Conservation (phyloP, 2,329 filamentous ascomycete genomes). For the Diatrype stigma region DNA sequence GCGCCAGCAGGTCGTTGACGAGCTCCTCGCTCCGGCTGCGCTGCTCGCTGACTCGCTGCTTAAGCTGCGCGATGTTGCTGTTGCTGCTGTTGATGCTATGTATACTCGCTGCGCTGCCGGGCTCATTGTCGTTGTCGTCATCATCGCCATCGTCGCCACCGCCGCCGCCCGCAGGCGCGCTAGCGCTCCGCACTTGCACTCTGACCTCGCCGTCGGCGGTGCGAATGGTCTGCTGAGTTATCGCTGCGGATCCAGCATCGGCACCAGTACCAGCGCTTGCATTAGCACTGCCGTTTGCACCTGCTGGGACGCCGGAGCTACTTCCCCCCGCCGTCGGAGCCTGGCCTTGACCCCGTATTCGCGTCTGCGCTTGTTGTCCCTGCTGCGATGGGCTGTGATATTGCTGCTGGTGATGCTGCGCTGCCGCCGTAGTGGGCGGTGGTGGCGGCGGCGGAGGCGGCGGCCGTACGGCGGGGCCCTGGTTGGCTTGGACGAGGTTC, state of each 20-base stretch:
- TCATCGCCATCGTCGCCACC: constrained; percentile 3
- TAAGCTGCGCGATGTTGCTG: neutral
- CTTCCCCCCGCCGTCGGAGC: constrained; percentile 24
- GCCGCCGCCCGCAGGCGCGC: constrained; percentile 19
- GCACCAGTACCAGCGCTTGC: too few species aligned
- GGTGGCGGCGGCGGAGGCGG: constrained; percentile 33
- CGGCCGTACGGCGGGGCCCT: constrained; percentile 10
- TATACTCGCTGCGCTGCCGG: neutral
- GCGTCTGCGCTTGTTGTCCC: constrained; percentile 7
- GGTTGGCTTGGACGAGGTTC: constrained; percentile 46
- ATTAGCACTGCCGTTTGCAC: too few species aligned
- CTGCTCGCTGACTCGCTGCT: neutral
- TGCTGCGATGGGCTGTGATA: too few species aligned
- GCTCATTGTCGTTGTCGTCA: neutral
- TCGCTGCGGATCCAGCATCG: too few species aligned
- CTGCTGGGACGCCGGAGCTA: constrained; percentile 8
- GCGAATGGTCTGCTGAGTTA: constrained; percentile 46
- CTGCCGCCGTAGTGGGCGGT: too few species aligned
- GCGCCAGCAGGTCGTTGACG: constrained; percentile 27
- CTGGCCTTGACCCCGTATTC: constrained; percentile 24
- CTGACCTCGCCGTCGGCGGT: constrained; percentile 55
- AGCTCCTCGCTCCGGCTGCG: constrained; percentile 26
- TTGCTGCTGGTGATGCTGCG: too few species aligned
- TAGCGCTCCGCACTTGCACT: constrained; percentile 44
- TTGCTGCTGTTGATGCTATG: neutral